Evolutionary conservation across 148 eudicot genomes (phyloP).

Genomic region (Suaeda aralocaspica): DNA sequence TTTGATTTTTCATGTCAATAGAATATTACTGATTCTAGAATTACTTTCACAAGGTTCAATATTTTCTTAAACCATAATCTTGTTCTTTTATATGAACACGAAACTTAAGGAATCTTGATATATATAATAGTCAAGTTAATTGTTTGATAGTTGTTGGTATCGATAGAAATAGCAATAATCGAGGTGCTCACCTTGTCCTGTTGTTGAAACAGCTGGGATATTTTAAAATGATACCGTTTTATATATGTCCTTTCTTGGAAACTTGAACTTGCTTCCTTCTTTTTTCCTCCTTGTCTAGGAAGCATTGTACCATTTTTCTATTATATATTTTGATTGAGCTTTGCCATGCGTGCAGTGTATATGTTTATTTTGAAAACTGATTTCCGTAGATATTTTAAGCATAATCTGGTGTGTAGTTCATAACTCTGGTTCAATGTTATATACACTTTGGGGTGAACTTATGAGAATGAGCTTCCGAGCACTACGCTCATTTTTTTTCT

Average conservation of each 20-base stretch:
- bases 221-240: not conserved
- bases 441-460: not conserved
- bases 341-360: constrained; percentile 22
- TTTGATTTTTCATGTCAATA: constrained; percentile 4
- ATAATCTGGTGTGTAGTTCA: not conserved
- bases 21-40: constrained; percentile 1
- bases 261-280: not conserved
- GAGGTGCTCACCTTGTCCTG: constrained; percentile 19
- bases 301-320: constrained; percentile 1
- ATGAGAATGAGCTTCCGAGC: not conserved
- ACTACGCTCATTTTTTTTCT: constrained; percentile 12
- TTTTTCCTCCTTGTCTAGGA: not conserved
- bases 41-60: constrained; percentile 13
- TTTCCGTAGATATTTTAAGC: not conserved
- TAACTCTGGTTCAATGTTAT: constrained; percentile 3
- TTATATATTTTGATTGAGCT: not conserved
- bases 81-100: constrained; percentile 7
- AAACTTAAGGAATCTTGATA: constrained; percentile 1
- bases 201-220: not conserved
- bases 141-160: constrained; percentile 16
- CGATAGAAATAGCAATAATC: constrained; percentile 8
- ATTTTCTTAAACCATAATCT: constrained; percentile 2
- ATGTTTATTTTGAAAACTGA: constrained; percentile 7
- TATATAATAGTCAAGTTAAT: not conserved
- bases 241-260: constrained; percentile 13